These are phyloP conservation scores for Botryosphaeria dothidea DNA, from an alignment of 2,329 filamentous ascomycete species.

Conservation along the genomic window DNA sequence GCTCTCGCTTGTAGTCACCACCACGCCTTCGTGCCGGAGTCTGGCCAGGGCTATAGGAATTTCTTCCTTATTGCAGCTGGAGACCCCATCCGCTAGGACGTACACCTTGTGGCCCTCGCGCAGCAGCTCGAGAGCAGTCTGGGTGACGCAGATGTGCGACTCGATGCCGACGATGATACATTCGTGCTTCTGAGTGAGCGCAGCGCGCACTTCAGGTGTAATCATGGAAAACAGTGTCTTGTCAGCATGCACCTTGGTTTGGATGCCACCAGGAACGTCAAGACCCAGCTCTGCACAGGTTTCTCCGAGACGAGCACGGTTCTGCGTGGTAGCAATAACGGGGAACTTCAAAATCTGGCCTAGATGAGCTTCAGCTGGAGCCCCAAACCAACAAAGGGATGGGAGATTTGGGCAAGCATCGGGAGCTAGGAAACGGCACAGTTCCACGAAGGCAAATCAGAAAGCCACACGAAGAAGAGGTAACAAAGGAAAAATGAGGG, in stretches of 20 bases:
- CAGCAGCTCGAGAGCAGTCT: conserved; percentile 83
- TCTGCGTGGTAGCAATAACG: conserved; percentile 85
- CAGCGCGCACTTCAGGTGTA: conserved; percentile 63
- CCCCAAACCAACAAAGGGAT: conserved; percentile 1
- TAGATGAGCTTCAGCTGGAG: conserved; percentile 23
- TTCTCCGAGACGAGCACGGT: conserved; percentile 72
- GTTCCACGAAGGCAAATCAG: conserved; percentile 10
- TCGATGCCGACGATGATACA: conserved; percentile 89
- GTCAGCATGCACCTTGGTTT: conserved; percentile 65
- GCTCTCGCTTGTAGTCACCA: conserved; percentile 85
- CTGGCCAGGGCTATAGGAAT: conserved; percentile 75
- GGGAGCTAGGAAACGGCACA: conserved; percentile 9
- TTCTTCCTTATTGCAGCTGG: conserved; percentile 82
- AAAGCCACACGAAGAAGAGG: conserved; percentile 8
- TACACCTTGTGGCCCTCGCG: conserved; percentile 77
- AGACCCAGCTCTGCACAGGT: conserved; percentile 72
- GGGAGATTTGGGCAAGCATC: background rate
- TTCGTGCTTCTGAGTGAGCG: conserved; percentile 50
- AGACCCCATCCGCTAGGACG: conserved; percentile 85
- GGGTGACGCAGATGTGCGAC: conserved; percentile 89
- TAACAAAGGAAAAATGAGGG: conserved; percentile 7
- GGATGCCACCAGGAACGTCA: conserved; percentile 51
- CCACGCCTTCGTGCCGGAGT: conserved; percentile 72
- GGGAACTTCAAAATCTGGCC: conserved; percentile 69
- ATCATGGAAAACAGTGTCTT: conserved; percentile 91